Conservation (phyloP, 208 protist genomes). For the Porcisia hertigi region DNA sequence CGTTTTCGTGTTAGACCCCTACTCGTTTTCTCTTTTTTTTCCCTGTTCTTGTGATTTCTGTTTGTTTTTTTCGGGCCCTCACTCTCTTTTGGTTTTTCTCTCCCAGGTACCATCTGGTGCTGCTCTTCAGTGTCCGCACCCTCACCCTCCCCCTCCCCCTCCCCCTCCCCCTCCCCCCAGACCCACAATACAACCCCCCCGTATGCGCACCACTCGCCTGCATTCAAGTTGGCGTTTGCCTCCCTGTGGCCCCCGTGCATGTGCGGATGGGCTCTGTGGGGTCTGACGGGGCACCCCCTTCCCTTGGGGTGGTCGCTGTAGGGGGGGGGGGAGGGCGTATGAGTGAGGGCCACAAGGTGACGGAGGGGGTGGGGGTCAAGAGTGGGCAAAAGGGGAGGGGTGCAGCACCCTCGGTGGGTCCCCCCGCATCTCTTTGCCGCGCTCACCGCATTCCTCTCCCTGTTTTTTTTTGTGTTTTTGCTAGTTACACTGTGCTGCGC, state of each 20-base stretch:
- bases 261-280: no score
- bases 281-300: no score
- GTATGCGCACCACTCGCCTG: neutral
- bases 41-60: neutral
- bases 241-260: neutral
- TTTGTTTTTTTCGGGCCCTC: neutral
- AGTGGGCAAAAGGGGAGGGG: neutral
- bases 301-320: neutral
- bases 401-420: constrained; percentile 11
- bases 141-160: neutral
- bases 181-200: no score
- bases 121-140: neutral
- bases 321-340: neutral
- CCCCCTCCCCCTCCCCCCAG: no score
- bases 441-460: neutral
- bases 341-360: neutral
- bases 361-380: neutral
- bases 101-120: neutral
- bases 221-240: neutral
- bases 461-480: neutral
- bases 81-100: neutral
- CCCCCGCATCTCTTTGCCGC: constrained; percentile 26
- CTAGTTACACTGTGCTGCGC: neutral
- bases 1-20: neutral
- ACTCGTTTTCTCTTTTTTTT: neutral